Percentiles rank a stretch among this genome's conserved stretches.
These are phyloP conservation scores for Coccomyxa sp. DNA, from an alignment of 139 green algal species.

Conservation along the genomic window DNA sequence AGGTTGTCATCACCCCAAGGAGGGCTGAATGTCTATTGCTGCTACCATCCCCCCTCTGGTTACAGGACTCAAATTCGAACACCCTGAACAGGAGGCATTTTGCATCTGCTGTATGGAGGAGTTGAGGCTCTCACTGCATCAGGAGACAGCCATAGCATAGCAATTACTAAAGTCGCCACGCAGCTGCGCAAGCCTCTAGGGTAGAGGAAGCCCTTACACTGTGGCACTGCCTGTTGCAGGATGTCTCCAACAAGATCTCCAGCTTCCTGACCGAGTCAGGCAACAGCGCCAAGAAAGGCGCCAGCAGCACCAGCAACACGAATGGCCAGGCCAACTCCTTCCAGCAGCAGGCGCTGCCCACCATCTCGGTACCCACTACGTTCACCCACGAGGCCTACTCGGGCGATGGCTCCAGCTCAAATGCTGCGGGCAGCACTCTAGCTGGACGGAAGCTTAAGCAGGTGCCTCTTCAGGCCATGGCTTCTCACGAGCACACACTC, in stretches of 20 bases:
- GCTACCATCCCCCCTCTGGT: not conserved
- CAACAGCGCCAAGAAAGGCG: not conserved
- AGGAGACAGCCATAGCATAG: too few relatives aligned
- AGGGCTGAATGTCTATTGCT: not conserved
- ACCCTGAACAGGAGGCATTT: too few relatives aligned
- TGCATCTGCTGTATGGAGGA: too few relatives aligned
- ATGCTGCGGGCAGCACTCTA: too few relatives aligned
- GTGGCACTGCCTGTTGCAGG: not conserved
- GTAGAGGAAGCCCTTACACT: too few relatives aligned
- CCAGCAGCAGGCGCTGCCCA: not conserved
- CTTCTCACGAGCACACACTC: too few relatives aligned
- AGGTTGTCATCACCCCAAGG: too few relatives aligned
- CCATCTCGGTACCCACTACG: not conserved
- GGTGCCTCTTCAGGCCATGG: not conserved
- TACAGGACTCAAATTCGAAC: too few relatives aligned
- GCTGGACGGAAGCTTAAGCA: not conserved
- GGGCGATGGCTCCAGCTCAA: not conserved
- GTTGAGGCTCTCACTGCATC: too few relatives aligned
- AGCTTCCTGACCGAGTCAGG: not conserved
- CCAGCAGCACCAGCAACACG: not conserved
- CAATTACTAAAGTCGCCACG: too few relatives aligned
- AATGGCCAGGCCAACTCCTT: too few relatives aligned
- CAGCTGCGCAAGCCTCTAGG: too few relatives aligned
- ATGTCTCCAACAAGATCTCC: not conserved
- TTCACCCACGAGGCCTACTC: not conserved